Evolutionary conservation across 495 filamentous ascomycete species (phyloP).

Genomic region (Saxophila tyrrhenica): DNA sequence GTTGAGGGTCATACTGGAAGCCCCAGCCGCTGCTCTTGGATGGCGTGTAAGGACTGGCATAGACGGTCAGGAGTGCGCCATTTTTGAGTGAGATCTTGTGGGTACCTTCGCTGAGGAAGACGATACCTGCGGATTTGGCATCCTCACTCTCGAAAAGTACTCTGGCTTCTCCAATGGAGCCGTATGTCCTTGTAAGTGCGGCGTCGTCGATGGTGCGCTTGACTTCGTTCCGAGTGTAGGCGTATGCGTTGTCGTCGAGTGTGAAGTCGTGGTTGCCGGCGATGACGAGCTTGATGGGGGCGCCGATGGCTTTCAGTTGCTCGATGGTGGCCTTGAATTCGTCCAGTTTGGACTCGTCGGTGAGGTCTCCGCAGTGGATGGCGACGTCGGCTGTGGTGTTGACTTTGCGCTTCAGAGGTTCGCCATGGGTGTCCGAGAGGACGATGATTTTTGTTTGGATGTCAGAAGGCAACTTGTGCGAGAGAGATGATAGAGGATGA

Average conservation of each 20-base stretch:
- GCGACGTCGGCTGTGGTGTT: conserved; percentile 46
- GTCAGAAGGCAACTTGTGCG: neutral
- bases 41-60: conserved; percentile 59
- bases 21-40: conserved; percentile 45
- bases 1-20: conserved; percentile 46
- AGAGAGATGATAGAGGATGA: neutral
- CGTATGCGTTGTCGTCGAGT: conserved; percentile 39
- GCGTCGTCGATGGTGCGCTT: neutral
- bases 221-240: conserved; percentile 10
- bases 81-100: conserved; percentile 44
- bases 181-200: neutral
- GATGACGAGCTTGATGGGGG: conserved; percentile 67
- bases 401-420: neutral
- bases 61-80: conserved; percentile 51
- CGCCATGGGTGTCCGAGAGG: conserved; percentile 30
- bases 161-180: conserved; percentile 17
- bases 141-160: conserved; percentile 38
- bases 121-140: conserved; percentile 42
- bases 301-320: conserved; percentile 45
- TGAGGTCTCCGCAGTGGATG: conserved; percentile 67
- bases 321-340: conserved; percentile 44
- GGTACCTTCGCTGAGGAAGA: conserved; percentile 56
- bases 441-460: conserved; percentile 26
- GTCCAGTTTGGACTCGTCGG: conserved; percentile 43
- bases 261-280: conserved; percentile 73